Evolutionary conservation across 306 rosid species (phyloP), one percentile per base, ranked within the genome.

Genomic region (Cucurbita moschata): DNA sequence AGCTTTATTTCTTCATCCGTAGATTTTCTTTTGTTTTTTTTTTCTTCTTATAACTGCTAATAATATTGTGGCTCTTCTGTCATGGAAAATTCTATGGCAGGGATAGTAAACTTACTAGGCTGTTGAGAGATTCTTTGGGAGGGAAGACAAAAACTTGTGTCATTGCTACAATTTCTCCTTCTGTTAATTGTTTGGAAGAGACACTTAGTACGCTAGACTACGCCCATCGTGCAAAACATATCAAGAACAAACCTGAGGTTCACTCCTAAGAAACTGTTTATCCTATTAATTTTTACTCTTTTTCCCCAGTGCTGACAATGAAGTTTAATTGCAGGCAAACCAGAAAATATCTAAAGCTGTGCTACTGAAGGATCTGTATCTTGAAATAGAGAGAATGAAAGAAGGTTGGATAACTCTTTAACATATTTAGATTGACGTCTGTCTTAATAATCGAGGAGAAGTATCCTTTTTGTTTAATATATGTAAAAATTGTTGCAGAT

Each of bases 111-210:
- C 97, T 94, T 58, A 94, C 99, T 23, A 85, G 99, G 85, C 81
- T 94, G 57, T 81, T 94, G 68, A 85, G 99, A 77, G 99, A 94
- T 71, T 94, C 99, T 72, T 82, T 94, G 56, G 99, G 99, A 71
- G 99, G 99, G 38, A 94, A 89, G 82, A 94, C 99, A n/a, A 94
- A 91, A 80, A 94, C 99, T 57, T 94, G 99, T 82, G 83, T 94
- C 56, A 89, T 94, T 51, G 99, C 99, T 47, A 94, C 99, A 65
- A 84, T 94, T 66, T 89, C 97, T 49, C 99, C 99, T 11, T 85
- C 96, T 69, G 75, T 83, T 79, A 84, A 79, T 82, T 89, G 88
- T 75, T 80, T 86, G 84, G 99, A 94, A 47, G 99, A 94, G 83
- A 94, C 99, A 59, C 83, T 94, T 59, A 94, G 99, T 81, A 94